Percentiles rank a stretch among this genome's conserved stretches.
Conservation (phyloP, 305 asterid species). For the Vinca major region DNA sequence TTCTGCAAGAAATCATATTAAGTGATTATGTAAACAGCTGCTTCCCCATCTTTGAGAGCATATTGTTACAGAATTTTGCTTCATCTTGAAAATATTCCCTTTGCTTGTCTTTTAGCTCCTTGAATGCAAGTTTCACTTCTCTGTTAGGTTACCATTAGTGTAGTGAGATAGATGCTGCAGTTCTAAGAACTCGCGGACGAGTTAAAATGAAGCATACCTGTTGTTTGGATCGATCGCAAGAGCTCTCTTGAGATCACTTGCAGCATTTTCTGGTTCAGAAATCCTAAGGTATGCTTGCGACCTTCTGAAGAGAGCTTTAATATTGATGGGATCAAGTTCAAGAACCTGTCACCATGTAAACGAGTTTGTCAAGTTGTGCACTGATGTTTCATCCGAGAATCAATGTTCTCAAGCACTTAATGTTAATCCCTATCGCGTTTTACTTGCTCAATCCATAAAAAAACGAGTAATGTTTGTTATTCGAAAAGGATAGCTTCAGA, state of each 20-base stretch:
- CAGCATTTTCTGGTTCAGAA: conserved; percentile 62
- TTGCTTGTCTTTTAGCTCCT: conserved; percentile 14
- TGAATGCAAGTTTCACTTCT: conserved; percentile 4
- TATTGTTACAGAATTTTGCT: conserved; percentile 5
- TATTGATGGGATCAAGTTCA: conserved; percentile 53
- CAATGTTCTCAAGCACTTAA: no score
- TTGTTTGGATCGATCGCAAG: conserved; percentile 65
- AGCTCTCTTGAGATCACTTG: conserved; percentile 52
- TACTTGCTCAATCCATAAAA: no score
- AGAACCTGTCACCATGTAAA: conserved; percentile 32
- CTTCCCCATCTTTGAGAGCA: conserved; percentile 2
- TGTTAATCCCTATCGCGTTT: no score
- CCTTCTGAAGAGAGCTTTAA: conserved; percentile 67
- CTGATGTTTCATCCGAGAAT: not conserved
- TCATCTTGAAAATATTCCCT: conserved; percentile 8
- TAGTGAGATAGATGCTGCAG: not conserved
- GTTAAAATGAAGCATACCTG: conserved; percentile 26
- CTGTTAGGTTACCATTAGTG: not conserved
- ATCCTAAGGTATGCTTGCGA: conserved; percentile 57
- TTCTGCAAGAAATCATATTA: not conserved
- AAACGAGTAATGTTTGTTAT: no score
- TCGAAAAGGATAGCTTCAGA: no score
- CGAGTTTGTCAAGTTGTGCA: not conserved
- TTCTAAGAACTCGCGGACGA: not conserved
- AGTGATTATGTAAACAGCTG: not conserved